These are phyloP conservation scores for Trichosporon faecale DNA, from an alignment of 1,284 basidiomycete genomes.

Conservation along the genomic window DNA sequence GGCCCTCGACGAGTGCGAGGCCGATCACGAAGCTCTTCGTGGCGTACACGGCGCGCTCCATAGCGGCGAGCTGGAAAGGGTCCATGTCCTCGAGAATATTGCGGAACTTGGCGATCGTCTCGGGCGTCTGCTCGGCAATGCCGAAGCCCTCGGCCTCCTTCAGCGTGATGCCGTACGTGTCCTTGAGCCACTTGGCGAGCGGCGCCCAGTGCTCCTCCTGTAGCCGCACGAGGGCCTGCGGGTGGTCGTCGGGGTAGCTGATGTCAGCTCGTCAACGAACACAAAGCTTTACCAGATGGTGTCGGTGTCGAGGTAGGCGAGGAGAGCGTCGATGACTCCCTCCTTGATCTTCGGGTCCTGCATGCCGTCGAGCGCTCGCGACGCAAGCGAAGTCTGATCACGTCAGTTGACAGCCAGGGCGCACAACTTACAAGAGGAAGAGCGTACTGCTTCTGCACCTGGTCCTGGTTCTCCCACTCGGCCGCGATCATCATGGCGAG, in stretches of 20 bases:
- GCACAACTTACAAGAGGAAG: conserved; percentile 73
- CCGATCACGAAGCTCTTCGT: conserved; percentile 90
- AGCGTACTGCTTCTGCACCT: conserved; percentile 80
- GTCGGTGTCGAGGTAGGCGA: conserved; percentile 91
- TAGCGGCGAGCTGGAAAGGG: conserved; percentile 82
- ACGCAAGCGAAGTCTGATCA: conserved; percentile 76
- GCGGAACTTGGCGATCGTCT: conserved; percentile 63
- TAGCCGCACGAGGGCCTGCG: conserved; percentile 69
- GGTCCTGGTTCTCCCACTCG: conserved; percentile 94
- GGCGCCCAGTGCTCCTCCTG: conserved; percentile 91
- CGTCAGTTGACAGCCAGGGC: neutral
- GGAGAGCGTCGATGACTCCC: conserved; percentile 68
- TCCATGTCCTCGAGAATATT: conserved; percentile 64
- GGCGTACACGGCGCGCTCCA: conserved; percentile 85
- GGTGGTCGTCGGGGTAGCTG: conserved; percentile 80
- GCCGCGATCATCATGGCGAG: conserved; percentile 82
- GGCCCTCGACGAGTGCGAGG: conserved; percentile 74
- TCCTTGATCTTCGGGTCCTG: conserved; percentile 59
- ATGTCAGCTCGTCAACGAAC: too few relatives aligned
- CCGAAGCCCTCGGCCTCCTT: conserved; percentile 66
- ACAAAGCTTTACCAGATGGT: conserved; percentile 71
- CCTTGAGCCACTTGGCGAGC: conserved; percentile 71
- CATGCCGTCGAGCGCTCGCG: conserved; percentile 83
- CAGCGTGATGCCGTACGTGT: conserved; percentile 66
- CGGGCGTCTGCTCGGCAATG: conserved; percentile 64